Base-by-base conservation (phyloP, 2,329 filamentous ascomycete genomes). In the Phaeosphaeriaceae sp. region DNA sequence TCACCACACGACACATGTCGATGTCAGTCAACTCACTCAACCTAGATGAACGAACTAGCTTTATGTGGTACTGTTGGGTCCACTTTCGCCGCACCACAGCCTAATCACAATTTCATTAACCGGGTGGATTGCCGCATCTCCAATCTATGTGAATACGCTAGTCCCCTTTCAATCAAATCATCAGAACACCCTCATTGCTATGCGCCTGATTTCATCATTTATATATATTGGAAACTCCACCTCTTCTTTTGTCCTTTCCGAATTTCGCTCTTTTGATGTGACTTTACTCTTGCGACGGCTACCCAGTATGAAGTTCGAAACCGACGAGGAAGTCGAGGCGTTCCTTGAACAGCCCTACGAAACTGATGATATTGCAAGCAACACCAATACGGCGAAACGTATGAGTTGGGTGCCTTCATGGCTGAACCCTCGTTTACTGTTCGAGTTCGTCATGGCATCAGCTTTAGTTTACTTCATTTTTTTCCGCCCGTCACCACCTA, bases 381-480 rank as follows among this genome's bases (percentile, higher is more conserved):
- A 16, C 26, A 13, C 17, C 2, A 15, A 20, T 18, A 20, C 30
- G n/a, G n/a, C n/a, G n/a, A 38, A 29, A 11, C 23, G 23, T 9
- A 49, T n/a, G 16, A 16, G 45, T 6, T 21, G 43, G 30, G 48
- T 39, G 30, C 39, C 35, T 35, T 29, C 13, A 20, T 28, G 37
- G 32, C 39, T 30, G 26, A 52, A 48, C 42, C 34, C 48, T 30
- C 52, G 58, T 6, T 20, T 56, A 20, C 9, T 52, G 12, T 4
- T 57, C 11, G 58, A 61, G 37, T 12, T 59, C 9, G 23, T 36
- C 16, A 56, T 61, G 55, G 53, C 46, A 8, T 20, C 35, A 7
- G 42, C 48, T 6, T 50, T 61, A 30, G 41, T 52, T 4, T 52
- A 52, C 16, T 39, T 61, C 9, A 20, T 59, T 7, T 50, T 55